Conservation (phyloP, 192 early-diverging fungal genomes). For the Dissophora globulifera region DNA sequence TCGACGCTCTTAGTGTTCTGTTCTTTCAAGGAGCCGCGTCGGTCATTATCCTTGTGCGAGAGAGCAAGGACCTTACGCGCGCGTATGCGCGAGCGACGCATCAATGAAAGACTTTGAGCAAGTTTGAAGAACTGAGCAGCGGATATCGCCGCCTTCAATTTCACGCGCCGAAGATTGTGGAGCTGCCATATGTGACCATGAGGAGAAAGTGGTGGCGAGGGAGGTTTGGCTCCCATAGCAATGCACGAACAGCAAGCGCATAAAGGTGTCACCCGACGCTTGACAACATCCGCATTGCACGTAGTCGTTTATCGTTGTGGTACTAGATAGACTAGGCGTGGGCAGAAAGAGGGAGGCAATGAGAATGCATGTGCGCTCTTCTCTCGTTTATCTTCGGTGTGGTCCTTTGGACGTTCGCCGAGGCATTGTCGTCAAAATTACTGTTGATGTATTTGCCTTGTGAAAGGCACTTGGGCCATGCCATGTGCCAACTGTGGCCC, state of each 20-base stretch:
- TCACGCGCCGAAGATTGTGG: constrained; percentile 7
- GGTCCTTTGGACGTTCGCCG: neutral
- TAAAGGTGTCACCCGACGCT: neutral
- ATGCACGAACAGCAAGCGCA: too few relatives aligned
- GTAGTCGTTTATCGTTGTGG: neutral
- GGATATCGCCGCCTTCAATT: constrained; percentile 1
- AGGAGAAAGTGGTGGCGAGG: too few relatives aligned
- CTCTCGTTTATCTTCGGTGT: too few relatives aligned
- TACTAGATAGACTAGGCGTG: too few relatives aligned
- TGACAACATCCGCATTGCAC: neutral
- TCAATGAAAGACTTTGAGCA: neutral
- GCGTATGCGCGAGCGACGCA: neutral
- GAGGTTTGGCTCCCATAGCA: too few relatives aligned
- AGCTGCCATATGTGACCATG: too few relatives aligned
- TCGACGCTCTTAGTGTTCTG: too few relatives aligned
- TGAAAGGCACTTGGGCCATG: constrained; percentile 46
- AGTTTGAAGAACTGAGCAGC: too few relatives aligned
- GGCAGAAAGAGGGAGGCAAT: too few relatives aligned
- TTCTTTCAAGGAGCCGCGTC: too few relatives aligned
- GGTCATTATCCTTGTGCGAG: constrained; percentile 11
- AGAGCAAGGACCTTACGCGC: neutral
- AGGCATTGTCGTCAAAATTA: neutral
- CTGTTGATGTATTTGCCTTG: constrained; percentile 10
- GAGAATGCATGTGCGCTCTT: neutral
- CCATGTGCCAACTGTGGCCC: constrained; percentile 35